Evolutionary conservation across 805 yeast species (phyloP).

Genomic region (Wickerhamiella azymoides): DNA sequence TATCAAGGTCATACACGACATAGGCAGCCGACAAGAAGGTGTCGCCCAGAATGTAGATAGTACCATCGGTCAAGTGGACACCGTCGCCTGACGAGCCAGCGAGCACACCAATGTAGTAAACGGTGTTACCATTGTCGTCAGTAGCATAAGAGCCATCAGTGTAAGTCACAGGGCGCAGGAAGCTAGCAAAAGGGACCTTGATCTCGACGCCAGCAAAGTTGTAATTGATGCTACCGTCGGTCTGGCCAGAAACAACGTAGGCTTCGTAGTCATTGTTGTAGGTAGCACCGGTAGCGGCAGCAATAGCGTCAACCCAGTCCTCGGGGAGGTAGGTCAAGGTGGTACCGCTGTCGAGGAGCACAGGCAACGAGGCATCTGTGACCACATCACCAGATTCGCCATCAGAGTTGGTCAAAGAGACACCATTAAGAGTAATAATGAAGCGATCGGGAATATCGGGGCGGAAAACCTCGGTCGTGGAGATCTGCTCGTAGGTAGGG

Average conservation of each 20-base stretch:
- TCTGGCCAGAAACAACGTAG: conserved; percentile 24
- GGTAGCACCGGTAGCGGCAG: conserved; percentile 25
- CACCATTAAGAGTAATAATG: background rate
- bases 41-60: conserved; percentile 42
- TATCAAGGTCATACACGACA: conserved; percentile 50
- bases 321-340: conserved; percentile 18
- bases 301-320: conserved; percentile 12
- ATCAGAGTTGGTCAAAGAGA: background rate
- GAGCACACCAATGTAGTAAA: background rate
- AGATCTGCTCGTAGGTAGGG: background rate
- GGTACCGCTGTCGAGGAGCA: conserved; percentile 16
- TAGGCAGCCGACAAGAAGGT: conserved; percentile 50
- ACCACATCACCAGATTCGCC: background rate
- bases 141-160: conserved; percentile 11
- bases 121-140: conserved; percentile 12
- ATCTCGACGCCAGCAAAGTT: conserved; percentile 7
- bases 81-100: background rate
- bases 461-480: background rate
- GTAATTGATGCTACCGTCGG: background rate
- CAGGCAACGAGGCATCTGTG: conserved; percentile 6
- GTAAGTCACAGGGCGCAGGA: conserved; percentile 13
- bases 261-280: conserved; percentile 21
- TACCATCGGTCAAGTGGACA: background rate
- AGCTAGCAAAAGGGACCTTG: conserved; percentile 13
- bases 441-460: background rate